Evolutionary conservation across 1,139 yeast species (phyloP).

Genomic region (Sugiyamaella neomexicana): DNA sequence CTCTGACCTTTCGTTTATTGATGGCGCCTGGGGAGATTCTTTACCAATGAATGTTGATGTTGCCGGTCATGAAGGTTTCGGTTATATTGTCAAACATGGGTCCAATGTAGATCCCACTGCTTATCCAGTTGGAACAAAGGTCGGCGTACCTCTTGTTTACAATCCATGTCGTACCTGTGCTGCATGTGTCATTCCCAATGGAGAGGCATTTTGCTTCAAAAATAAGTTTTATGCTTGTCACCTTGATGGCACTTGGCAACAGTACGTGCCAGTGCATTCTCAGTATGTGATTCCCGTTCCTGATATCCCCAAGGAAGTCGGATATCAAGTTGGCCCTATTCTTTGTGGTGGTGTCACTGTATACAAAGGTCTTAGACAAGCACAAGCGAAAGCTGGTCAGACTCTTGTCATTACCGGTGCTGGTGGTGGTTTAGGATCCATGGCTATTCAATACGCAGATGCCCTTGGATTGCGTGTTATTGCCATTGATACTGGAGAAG

Average conservation of each 20-base stretch:
- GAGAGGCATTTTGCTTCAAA: slow-evolving; percentile 27
- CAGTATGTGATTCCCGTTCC: slow-evolving; percentile 76
- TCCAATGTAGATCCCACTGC: slow-evolving; percentile 24
- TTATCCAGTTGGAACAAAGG: slow-evolving; percentile 30
- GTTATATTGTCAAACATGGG: slow-evolving; percentile 32
- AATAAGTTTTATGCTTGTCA: slow-evolving; percentile 54
- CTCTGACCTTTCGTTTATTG: slow-evolving; percentile 38
- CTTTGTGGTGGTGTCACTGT: slow-evolving; percentile 76
- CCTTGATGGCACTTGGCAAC: slow-evolving; percentile 75
- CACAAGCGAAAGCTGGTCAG: slow-evolving; percentile 61
- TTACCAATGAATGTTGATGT: slow-evolving; percentile 15
- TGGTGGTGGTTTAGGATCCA: slow-evolving; percentile 74
- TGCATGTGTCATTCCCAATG: slow-evolving; percentile 26
- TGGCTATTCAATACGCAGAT: slow-evolving; percentile 71
- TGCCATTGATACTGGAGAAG: slow-evolving; percentile 69
- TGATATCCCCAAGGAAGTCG: slow-evolving; percentile 57
- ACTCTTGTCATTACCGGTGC: slow-evolving; percentile 79
- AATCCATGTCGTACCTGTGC: slow-evolving; percentile 31
- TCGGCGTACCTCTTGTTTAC: slow-evolving; percentile 31
- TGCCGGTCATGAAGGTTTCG: slow-evolving; percentile 37
- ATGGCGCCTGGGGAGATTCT: slow-evolving; percentile 27
- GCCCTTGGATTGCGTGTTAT: slow-evolving; percentile 72
- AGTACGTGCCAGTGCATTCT: slow-evolving; percentile 74
- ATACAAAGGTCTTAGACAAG: slow-evolving; percentile 69
- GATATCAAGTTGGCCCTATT: slow-evolving; percentile 64